Base-by-base conservation (phyloP, 106 monocot species). In the Dendrobium catenatum region DNA sequence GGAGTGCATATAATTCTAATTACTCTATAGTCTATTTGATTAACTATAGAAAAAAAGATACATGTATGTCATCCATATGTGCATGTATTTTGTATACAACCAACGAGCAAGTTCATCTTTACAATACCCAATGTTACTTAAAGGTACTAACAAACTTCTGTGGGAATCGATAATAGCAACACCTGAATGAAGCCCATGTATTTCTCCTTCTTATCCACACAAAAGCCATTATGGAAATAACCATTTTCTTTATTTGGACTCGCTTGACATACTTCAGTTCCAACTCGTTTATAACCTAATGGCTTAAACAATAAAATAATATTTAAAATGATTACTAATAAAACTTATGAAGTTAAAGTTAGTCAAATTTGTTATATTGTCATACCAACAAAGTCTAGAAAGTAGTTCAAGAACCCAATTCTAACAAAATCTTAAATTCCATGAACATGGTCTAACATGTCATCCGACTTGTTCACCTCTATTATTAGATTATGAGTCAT, bases 91-190 rank as follows among this genome's bases (percentile, higher is more conserved):
- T 78, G 73, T 84, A 72, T 99, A 95, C 76, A 99, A 72, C 40
- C 81, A 86, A 41, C 80, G 78, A 74, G 87, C 93, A 83, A 99
- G 95, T 80, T 99, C 95, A 80, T 93, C 86, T 87, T 99, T 99
- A 84, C 98, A 99, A 88, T 91, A 95, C 27, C 98, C 98, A 82
- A 99, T 93, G 79, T 99, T 99, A 84, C 98, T 99, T 78, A 99
- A 70, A 59, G 93, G 82, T 77, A 99, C 88, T 49, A 99, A 84
- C 17, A 95, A 76, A 85, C 85, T 99, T 85, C 91, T 93, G 76
- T 90, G 88, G 18, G 89, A 85, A 87, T 88, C 98, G 75, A 67
- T 56, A 86, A 80, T 79, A 88, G 81, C 82, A 46, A 37, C 77
- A 55, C 80, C 87, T 83, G 81, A 76, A 77, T 79, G 72, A 77